Evolutionary conservation across 2,329 filamentous ascomycete species (phyloP), one percentile per base, ranked within the genome.

Genomic region (Paramyrothecium roridum): DNA sequence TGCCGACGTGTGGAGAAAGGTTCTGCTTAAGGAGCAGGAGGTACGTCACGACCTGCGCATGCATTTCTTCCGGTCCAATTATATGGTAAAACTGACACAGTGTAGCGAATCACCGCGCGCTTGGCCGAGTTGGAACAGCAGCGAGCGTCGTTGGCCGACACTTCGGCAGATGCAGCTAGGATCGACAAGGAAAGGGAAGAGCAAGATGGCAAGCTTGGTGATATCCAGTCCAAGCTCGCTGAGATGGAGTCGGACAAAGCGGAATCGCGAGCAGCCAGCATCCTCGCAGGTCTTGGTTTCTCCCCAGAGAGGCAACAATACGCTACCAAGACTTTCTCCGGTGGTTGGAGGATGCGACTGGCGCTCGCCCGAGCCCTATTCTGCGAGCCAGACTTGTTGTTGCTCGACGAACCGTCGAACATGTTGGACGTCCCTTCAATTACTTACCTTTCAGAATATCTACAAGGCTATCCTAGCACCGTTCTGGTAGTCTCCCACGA

Each of bases 361-460:
- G 95, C 95, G 16, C 82, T 99, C 59, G 95, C 95, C 13, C 83
- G 95, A 82, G 95, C 95, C 16, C 84, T 99, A 37, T 99, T 99
- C 80, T 99, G 95, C 77, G 95, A 99, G 72, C 95, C 95, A 47
- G 95, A 99, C 75, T 80, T 99, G 52, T 78, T 99, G 57, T 83
- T 99, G 71, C 91, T 99, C 64, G 95, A 99, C 79, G 95, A 99
- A 86, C 95, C 95, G 77, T 98, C 93, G 54, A 98, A 98, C 86
- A 98, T 98, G 93, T 92, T 99, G 91, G 95, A 98, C 76, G 95
- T 99, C 56, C 95, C 95, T n/a, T 98, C 95, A 22, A 98, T 99
- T 69, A 96, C 95, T 55, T 99, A 98, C 84, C 83, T 99, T 71
- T 90, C 93, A 50, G 93, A 93, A 68, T 99, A 99, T 70, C 88